Conservation (phyloP, 2,329 filamentous ascomycete genomes). For the Diaporthe citri region DNA sequence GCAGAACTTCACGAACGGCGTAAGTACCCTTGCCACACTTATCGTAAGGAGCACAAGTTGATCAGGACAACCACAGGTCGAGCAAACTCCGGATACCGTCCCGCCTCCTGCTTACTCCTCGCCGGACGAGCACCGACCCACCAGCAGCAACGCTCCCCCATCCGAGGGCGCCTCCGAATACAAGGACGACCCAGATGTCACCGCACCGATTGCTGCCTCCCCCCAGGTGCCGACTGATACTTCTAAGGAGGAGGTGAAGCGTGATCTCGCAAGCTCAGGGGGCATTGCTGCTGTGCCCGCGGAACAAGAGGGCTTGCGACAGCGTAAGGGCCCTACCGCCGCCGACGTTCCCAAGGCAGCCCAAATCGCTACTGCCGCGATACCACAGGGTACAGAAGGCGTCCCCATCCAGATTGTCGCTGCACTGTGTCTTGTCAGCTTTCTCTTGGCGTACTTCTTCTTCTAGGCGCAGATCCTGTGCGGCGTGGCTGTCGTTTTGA, state of each 20-base stretch:
- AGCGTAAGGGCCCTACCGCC: constrained; percentile 74
- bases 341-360: constrained; percentile 52
- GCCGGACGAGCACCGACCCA: constrained; percentile 46
- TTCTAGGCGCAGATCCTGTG: constrained; percentile 70
- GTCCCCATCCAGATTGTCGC: constrained; percentile 91
- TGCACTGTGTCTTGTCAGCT: constrained; percentile 86
- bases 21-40: constrained; percentile 40
- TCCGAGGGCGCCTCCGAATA: constrained; percentile 41
- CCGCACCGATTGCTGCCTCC: constrained; percentile 43
- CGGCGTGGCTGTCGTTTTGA: constrained; percentile 5
- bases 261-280: constrained; percentile 71
- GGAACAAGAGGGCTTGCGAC: constrained; percentile 79
- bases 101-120: constrained; percentile 49
- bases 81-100: constrained; percentile 49
- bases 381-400: constrained; percentile 73
- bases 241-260: constrained; percentile 47
- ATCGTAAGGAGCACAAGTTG: constrained; percentile 7
- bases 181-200: constrained; percentile 41
- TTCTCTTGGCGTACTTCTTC: constrained; percentile 95
- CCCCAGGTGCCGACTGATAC: constrained; percentile 41
- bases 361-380: constrained; percentile 62
- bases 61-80: constrained; percentile 43
- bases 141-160: constrained; percentile 40
- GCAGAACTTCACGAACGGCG: constrained; percentile 46
- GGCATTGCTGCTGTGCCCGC: constrained; percentile 78